These are phyloP conservation scores for Diaporthe eres DNA, from an alignment of 2,329 filamentous ascomycete genomes.

Conservation along the genomic window DNA sequence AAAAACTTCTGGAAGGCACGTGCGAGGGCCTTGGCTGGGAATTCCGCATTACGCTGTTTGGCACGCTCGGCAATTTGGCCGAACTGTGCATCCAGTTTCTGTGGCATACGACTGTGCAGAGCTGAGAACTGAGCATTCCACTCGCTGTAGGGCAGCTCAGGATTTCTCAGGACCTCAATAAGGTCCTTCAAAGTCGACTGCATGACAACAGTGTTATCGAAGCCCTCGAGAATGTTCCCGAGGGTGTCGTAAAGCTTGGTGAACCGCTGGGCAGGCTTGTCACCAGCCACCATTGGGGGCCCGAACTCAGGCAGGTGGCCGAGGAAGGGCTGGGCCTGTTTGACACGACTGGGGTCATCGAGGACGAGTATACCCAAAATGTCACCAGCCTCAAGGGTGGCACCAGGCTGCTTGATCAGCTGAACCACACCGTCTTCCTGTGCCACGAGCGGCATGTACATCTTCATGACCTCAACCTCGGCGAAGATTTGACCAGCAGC, in stretches of 20 bases:
- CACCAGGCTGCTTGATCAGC: constrained; percentile 98
- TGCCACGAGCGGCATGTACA: constrained; percentile 99
- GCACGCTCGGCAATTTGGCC: constrained; percentile 89
- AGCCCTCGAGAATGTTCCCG: constrained; percentile 90
- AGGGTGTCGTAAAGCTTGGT: constrained; percentile 82
- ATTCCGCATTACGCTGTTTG: constrained; percentile 83
- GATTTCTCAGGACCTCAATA: constrained; percentile 89
- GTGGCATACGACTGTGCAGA: constrained; percentile 96
- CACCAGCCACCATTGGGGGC: constrained; percentile 87
- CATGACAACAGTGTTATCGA: constrained; percentile 99
- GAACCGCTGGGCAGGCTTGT: constrained; percentile 92
- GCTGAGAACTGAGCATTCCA: constrained; percentile 97
- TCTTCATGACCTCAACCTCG: constrained; percentile 99
- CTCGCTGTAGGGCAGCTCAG: constrained; percentile 94
- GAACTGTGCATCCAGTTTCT: constrained; percentile 88
- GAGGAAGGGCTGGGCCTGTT: constrained; percentile 94
- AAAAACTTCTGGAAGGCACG: constrained; percentile 91
- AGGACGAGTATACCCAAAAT: constrained; percentile 97
- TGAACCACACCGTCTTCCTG: constrained; percentile 97
- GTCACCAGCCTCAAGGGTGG: constrained; percentile 97
- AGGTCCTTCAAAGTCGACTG: constrained; percentile 86
- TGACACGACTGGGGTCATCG: constrained; percentile 95
- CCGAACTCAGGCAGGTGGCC: constrained; percentile 91
- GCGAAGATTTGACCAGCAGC: constrained; percentile 93
- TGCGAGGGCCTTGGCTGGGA: constrained; percentile 88